Percentiles rank a stretch among this genome's conserved stretches.
Conservation (phyloP, 2,329 filamentous ascomycete species). For the Xylaria sp. region DNA sequence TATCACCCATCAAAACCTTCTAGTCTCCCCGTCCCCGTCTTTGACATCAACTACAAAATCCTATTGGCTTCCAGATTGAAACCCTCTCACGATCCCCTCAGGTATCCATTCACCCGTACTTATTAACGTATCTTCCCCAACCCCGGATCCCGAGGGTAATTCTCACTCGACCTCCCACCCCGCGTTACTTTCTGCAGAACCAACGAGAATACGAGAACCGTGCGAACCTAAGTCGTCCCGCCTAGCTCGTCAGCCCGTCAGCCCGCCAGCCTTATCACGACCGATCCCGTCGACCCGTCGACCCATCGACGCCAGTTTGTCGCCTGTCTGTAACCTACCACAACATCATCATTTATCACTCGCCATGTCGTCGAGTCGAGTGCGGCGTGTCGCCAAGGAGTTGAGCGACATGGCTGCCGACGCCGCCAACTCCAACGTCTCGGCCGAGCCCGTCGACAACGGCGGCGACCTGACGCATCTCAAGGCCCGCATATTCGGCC, state of each 20-base stretch:
- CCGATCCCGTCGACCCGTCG: not conserved
- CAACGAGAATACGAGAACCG: not conserved
- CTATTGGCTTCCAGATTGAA: not conserved
- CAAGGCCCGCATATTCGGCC: slow-evolving; percentile 83
- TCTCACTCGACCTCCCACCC: not conserved
- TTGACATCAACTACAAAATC: not conserved
- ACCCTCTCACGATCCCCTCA: not conserved
- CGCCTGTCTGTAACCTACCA: not conserved
- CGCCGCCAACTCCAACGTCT: slow-evolving; percentile 75
- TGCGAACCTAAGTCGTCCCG: not conserved
- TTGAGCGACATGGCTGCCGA: slow-evolving; percentile 80
- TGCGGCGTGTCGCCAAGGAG: slow-evolving; percentile 78
- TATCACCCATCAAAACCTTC: not conserved
- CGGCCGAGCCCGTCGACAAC: slow-evolving; percentile 71
- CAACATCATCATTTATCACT: too few species aligned
- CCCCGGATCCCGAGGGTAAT: not conserved
- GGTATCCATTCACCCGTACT: not conserved
- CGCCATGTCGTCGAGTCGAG: slow-evolving; percentile 62
- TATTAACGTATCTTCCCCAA: not conserved
- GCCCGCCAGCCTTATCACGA: not conserved
- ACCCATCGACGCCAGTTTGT: not conserved
- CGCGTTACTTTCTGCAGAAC: not conserved
- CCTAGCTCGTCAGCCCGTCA: not conserved
- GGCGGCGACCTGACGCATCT: slow-evolving; percentile 80
- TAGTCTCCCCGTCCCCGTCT: not conserved